phyloP scores from a whole-genome alignment of 2,329 filamentous ascomycete species.

The Fonsecaea nubica region DNA sequence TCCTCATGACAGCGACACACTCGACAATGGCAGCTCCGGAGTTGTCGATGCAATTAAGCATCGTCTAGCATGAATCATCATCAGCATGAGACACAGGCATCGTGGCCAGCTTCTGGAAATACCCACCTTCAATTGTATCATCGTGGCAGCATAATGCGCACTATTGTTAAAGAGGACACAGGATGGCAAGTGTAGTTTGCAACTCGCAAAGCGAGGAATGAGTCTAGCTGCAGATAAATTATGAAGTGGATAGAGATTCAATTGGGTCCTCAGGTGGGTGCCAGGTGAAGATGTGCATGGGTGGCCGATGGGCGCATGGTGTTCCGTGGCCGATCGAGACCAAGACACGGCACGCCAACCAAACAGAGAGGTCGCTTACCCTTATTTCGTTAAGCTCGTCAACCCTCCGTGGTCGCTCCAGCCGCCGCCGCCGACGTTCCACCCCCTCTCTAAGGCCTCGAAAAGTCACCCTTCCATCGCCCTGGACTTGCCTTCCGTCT shows the following conservation, averaged over 20 bases:
- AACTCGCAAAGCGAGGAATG: not conserved
- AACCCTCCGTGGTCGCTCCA: slow-evolving; percentile 9
- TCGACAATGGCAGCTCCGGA: slow-evolving; percentile 97
- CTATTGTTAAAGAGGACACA: slow-evolving; percentile 1
- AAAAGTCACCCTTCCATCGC: slow-evolving; percentile 18
- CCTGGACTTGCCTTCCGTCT: slow-evolving; percentile 17
- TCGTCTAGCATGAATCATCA: slow-evolving; percentile 66
- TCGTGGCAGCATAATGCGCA: slow-evolving; percentile 59
- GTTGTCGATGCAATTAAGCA: slow-evolving; percentile 99
- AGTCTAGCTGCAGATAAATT: slow-evolving; percentile 21
- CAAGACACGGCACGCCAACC: slow-evolving; percentile 12
- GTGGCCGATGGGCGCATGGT: slow-evolving; percentile 15
- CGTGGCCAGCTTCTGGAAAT: not conserved
- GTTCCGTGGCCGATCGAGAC: not conserved
- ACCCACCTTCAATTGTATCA: slow-evolving; percentile 86
- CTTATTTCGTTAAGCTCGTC: slow-evolving; percentile 14
- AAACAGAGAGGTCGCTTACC: slow-evolving; percentile 16
- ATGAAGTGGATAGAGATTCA: slow-evolving; percentile 10
- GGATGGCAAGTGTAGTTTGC: slow-evolving; percentile 11
- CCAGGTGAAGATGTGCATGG: slow-evolving; percentile 5
- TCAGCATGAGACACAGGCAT: slow-evolving; percentile 1
- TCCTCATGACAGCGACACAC: slow-evolving; percentile 89
- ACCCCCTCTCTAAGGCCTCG: slow-evolving; percentile 7
- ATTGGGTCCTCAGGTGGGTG: slow-evolving; percentile 5
- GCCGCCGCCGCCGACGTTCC: slow-evolving; percentile 21